phyloP scores from a whole-genome alignment of 1,284 basidiomycete species.

The Apiotrichum brassicae region DNA sequence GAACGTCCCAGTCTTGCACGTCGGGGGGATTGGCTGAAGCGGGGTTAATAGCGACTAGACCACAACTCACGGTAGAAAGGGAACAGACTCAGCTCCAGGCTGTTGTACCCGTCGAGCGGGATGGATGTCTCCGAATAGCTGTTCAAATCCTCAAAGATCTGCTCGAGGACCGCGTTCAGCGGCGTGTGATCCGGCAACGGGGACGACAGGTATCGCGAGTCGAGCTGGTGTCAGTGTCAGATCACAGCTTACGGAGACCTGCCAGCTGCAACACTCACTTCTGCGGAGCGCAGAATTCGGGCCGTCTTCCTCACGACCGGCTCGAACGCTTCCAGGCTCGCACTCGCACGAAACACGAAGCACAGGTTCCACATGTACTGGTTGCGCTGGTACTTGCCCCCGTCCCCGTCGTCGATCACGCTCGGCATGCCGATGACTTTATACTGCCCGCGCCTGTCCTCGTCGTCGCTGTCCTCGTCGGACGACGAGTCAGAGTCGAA shows the following conservation, averaged over 20 bases:
- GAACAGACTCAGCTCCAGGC: conserved; percentile 89
- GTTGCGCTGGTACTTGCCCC: conserved; percentile 66
- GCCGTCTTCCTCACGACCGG: conserved; percentile 92
- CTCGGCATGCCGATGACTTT: conserved; percentile 85
- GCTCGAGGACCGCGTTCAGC: conserved; percentile 84
- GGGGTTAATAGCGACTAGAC: background rate
- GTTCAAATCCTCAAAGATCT: conserved; percentile 94
- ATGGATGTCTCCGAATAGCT: conserved; percentile 94
- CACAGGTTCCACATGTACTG: conserved; percentile 94
- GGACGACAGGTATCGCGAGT: conserved; percentile 78
- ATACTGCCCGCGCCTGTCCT: conserved; percentile 45
- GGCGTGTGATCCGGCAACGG: conserved; percentile 59
- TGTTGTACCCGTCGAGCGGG: conserved; percentile 78
- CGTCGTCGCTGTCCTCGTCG: conserved; percentile 1
- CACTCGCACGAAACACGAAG: conserved; percentile 84
- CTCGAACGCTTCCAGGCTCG: conserved; percentile 90
- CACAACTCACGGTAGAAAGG: conserved; percentile 68
- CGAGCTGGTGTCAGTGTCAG: conserved; percentile 56
- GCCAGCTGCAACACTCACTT: conserved; percentile 55
- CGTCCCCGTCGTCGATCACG: conserved; percentile 52
- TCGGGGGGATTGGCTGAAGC: conserved; percentile 67
- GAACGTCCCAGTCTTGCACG: conserved; percentile 93
- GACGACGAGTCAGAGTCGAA: conserved; percentile 19
- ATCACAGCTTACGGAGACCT: background rate
- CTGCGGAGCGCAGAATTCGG: conserved; percentile 75